Base-by-base conservation (phyloP, 1,284 basidiomycete genomes). In the Malassezia obtusa region DNA sequence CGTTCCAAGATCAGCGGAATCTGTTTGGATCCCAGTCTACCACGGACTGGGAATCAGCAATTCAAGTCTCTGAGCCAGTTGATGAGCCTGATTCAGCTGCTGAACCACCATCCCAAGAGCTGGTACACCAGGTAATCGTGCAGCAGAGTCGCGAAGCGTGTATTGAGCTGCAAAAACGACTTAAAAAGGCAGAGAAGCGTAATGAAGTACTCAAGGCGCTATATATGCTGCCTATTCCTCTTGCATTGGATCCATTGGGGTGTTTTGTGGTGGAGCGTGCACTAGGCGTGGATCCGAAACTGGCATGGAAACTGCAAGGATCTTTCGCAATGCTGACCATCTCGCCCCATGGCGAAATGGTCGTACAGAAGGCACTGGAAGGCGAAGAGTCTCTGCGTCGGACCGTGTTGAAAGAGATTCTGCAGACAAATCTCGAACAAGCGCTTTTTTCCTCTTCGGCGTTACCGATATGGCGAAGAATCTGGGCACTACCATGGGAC, bases 211-310 rank as follows among this genome's bases (percentile, higher is more conserved):
- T 69, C 1, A 35, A 57, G 5, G 63, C 66, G 0, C 52, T 73
- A 15, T 41, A 52, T 11, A 50, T 53, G 1, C 48, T 54, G 30
- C 32, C 68, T 0, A 39, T 67, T 0, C 37, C 52, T 2, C 57
- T 73, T 0, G 56, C 61, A 11, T 56, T 62, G 32, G 63, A 71
- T 50, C 62, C 57, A 26, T 61, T 66, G 31, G 71, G 69, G 37
- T 65, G 71, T 31, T 73, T 67, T 39, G 43, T 73, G 21, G 63
- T 70, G 12, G 63, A 71, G 48, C 58, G 67, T 6, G 64, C 61
- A 1, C 46, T 58, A 25, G 45, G 51, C 49, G 24, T 39, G n/a
- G 51, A 61, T 38, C 26, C 54, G 1, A 28, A 54, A 10, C 49
- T 62, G 2, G 59, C 61, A 14, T 48, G 57, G 53, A 49, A 56